Evolutionary conservation across 2,329 filamentous ascomycete species (phyloP), one percentile per base, ranked within the genome.

Genomic region (Penicillium sp.): DNA sequence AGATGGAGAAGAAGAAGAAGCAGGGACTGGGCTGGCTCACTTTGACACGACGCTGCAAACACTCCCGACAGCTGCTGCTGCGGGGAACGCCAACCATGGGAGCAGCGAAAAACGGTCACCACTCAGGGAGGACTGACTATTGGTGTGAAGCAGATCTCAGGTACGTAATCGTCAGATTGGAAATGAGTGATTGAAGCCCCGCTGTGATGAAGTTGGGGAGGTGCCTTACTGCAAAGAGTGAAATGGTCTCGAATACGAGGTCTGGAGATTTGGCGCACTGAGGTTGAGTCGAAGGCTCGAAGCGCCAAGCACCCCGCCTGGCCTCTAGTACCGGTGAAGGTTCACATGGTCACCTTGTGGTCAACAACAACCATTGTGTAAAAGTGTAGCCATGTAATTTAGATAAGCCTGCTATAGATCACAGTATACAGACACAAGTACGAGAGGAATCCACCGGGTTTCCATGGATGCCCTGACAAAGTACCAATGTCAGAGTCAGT

Each of bases 1-100:
- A 41, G 35, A 23, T 19, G 23, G 26, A 48, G 29, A 35, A 35
- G 13, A 46, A n/a, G n/a, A 35, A 38, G 23, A 26, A 48, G 13
- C 0, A 17, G 29, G 26, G 49, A 13, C 13, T 5, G 47, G 35
- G 46, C 19, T 13, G 30, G 38, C 60, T 23, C 60, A 70, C 69
- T 64, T 70, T 70, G 58, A 70, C 60, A 23, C 65, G 66, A 45
- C 69, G 69, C 51, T 66, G 56, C 17, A 70, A 48, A 63, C 69
- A 70, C 11, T 67, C 62, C 30, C 59, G 60, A 50, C 69, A 70
- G 60, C 69, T 68, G n/a, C 38, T 66, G 50, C 63, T 70, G 35
- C 63, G 67, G 47, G 66, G 69, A 15, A 70, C 66, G 30, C 64
- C 67, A 49, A 69, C 67, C 67, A 70, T 66, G 26, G 17, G 21